Percentiles rank a stretch among this genome's conserved stretches.
phyloP scores from a whole-genome alignment of 208 protist genomes.

The Trypanosoma theileri region DNA sequence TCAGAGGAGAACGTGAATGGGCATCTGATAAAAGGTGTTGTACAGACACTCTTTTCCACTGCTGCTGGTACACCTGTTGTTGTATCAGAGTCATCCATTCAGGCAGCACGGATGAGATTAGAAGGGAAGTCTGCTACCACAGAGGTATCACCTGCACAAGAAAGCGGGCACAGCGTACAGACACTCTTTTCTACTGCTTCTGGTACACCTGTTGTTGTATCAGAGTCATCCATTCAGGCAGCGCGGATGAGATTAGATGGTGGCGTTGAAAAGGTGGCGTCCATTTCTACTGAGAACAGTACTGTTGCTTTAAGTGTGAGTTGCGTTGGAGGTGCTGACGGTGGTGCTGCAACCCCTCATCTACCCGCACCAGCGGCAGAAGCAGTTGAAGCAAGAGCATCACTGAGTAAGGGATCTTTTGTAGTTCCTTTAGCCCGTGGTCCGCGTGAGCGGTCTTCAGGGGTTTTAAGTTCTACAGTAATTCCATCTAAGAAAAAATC shows the following conservation, averaged over 20 bases:
- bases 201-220: constrained; percentile 36
- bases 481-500: neutral
- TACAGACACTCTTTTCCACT: constrained; percentile 37
- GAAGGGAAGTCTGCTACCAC: neutral
- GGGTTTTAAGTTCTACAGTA: neutral
- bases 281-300: too few relatives aligned
- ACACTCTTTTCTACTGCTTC: constrained; percentile 41
- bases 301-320: too few relatives aligned
- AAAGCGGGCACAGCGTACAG: too few relatives aligned
- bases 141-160: neutral
- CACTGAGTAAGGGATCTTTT: constrained; percentile 3
- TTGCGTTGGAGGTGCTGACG: neutral
- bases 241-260: constrained; percentile 21
- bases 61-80: constrained; percentile 33
- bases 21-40: neutral
- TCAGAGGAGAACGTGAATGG: neutral
- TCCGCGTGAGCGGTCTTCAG: neutral
- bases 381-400: neutral
- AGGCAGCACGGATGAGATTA: constrained; percentile 16
- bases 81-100: constrained; percentile 31
- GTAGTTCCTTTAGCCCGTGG: constrained; percentile 19
- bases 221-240: constrained; percentile 21
- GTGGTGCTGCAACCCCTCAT: neutral
- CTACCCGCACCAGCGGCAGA: constrained; percentile 3
- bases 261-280: too few relatives aligned